phyloP scores from a whole-genome alignment of 371 early-diverging fungal species.

The Choanephora cucurbitarum region DNA sequence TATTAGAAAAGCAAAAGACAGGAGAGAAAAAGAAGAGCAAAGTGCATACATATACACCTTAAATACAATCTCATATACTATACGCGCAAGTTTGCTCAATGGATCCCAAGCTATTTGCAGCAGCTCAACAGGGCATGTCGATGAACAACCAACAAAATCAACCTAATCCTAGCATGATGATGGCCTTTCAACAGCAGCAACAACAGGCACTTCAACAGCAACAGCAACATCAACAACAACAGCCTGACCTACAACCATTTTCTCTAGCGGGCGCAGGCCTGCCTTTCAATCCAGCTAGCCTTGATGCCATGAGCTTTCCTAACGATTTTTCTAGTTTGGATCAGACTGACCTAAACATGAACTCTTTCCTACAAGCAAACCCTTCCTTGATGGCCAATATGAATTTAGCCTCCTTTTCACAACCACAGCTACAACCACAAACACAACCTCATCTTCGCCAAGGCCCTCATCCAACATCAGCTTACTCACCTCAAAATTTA shows the following conservation, averaged over 20 bases:
- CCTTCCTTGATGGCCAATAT: conserved; percentile 19
- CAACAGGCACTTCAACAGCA: conserved; percentile 27
- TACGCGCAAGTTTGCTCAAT: conserved; percentile 9
- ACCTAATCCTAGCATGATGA: conserved; percentile 36
- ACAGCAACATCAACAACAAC: conserved; percentile 27
- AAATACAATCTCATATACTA: no score
- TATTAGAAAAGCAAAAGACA: not conserved
- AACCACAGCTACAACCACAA: conserved; percentile 13
- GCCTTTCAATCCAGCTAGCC: conserved; percentile 27
- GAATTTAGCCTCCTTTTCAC: conserved; percentile 13
- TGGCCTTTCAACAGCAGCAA: conserved; percentile 39
- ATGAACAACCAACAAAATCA: conserved; percentile 31
- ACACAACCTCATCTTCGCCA: conserved; percentile 20
- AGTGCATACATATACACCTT: not conserved
- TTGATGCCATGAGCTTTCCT: conserved; percentile 28
- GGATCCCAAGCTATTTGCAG: conserved; percentile 47
- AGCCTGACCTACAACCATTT: conserved; percentile 30
- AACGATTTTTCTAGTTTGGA: conserved; percentile 29
- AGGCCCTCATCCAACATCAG: conserved; percentile 19
- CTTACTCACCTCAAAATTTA: conserved; percentile 33
- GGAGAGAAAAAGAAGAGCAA: not conserved
- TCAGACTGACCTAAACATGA: conserved; percentile 34
- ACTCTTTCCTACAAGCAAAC: conserved; percentile 24
- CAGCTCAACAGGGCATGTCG: conserved; percentile 35
- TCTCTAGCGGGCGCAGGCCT: conserved; percentile 19